phyloP scores from a whole-genome alignment of 2,329 filamentous ascomycete genomes.

The Tolypocladium tropicale region DNA sequence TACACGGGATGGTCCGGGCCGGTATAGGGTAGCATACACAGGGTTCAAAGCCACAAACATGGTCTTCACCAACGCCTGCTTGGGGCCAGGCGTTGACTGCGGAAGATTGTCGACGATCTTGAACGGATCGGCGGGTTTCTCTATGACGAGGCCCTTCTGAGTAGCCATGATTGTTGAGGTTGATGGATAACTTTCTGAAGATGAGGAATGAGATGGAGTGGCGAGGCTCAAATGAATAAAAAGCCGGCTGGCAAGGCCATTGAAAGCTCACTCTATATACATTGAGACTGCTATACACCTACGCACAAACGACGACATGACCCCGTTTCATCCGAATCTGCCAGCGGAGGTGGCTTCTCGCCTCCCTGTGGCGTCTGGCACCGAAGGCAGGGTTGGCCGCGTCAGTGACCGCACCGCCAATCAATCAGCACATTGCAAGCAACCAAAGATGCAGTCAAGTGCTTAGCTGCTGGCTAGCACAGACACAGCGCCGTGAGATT shows the following conservation, averaged over 20 bases:
- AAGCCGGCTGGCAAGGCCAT: not conserved
- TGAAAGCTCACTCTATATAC: not conserved
- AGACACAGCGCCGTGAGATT: not conserved
- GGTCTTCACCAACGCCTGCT: constrained; percentile 25
- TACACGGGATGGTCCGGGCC: not conserved
- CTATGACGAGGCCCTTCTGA: constrained; percentile 10
- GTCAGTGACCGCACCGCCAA: not conserved
- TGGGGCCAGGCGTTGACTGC: constrained; percentile 16
- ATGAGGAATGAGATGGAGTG: not conserved
- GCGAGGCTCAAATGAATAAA: no score
- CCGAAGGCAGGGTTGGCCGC: not conserved
- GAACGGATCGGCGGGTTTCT: constrained; percentile 9
- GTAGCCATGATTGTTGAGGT: constrained; percentile 5
- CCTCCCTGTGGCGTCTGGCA: not conserved
- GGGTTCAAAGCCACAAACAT: constrained; percentile 24
- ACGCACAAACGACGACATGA: not conserved
- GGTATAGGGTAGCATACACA: constrained; percentile 14
- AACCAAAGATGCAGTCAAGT: not conserved
- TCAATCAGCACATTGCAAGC: not conserved
- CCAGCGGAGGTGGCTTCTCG: not conserved
- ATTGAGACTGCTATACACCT: not conserved
- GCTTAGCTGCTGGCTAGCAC: not conserved
- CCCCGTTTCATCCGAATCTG: not conserved
- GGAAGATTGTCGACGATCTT: constrained; percentile 11
- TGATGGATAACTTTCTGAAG: not conserved